Evolutionary conservation across 345 rosid species (phyloP), one percentile per base, ranked within the genome.

Genomic region (Heritiera littoralis): DNA sequence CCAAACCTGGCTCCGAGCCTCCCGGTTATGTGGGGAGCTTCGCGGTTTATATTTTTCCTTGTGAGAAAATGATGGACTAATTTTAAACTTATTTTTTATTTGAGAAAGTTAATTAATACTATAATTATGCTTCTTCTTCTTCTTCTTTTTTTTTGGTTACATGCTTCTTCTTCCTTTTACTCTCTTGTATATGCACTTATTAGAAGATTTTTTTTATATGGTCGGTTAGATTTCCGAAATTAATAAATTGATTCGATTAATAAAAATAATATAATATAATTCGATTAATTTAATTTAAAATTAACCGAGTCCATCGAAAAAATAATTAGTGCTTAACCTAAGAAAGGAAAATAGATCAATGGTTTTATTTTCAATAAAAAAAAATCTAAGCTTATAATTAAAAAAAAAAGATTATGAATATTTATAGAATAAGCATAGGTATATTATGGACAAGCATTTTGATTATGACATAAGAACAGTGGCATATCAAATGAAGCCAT

Each of bases 1-100:
- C 91, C 93, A 83, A 91, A 84, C 87, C 93, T 89, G 87, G 66
- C 89, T 89, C 97, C 97, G 87, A 85, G 55, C 89, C 88, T 86
- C 86, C 41, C 86, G 94, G 80, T 18, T 74, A 6, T 52, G 78
- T 5, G 63, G 63, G 60, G 52, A 75, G 75, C 81, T 71, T 20
- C 69, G 67, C 78, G 80, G 83, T 79, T 80, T 72, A 66, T 79
- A 55, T 79, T 78, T 82, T 77, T 64, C 52, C 56, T 14, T 72
- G 75, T 63, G 64, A 73, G 80, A 78, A 74, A 84, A 61, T 78
- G 61, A 77, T 74, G 80, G 84, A 79, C 88, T 85, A 83, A 84
- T 83, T 88, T 76, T 80, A 70, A 64, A 78, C 68, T 49, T 40
- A 63, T 17, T 66, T 60, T 76, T 28, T 82, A 35, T 35, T 1